A percentile compares a stretch with the other conserved stretches of the same genome.
Evolutionary conservation across 768 basidiomycete species (phyloP).

Genomic region (Pisolithus marmoratus): DNA sequence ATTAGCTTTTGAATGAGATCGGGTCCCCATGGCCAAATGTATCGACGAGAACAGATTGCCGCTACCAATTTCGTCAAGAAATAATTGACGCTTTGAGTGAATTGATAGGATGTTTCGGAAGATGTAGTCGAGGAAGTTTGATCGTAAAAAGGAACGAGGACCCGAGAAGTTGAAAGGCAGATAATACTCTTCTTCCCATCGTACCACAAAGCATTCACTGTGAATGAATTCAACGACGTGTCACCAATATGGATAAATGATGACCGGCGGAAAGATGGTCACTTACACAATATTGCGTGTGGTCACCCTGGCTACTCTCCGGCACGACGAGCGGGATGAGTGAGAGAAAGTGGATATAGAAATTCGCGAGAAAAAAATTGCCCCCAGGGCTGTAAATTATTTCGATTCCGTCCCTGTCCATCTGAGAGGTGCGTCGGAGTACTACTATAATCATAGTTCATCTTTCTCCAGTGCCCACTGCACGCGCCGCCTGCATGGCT

Average conservation of each 20-base stretch:
- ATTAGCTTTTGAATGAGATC: conserved; percentile 24
- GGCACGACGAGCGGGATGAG: background rate
- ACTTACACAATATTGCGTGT: background rate
- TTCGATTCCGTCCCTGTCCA: too few relatives aligned
- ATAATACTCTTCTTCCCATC: conserved; percentile 3
- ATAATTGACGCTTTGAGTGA: conserved; percentile 24
- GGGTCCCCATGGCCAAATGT: background rate
- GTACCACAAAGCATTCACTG: background rate
- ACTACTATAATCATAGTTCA: too few relatives aligned
- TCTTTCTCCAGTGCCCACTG: too few relatives aligned
- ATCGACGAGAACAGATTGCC: conserved; percentile 23
- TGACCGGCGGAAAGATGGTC: conserved; percentile 14
- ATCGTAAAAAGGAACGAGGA: conserved; percentile 23
- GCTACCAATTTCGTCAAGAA: conserved; percentile 21
- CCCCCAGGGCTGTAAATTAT: too few relatives aligned
- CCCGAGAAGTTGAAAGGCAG: conserved; percentile 11
- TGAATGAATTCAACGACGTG: conserved; percentile 7
- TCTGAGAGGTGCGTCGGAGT: too few relatives aligned
- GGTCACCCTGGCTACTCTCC: background rate
- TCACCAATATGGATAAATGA: conserved; percentile 28
- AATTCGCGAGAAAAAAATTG: background rate
- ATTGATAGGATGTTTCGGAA: conserved; percentile 32
- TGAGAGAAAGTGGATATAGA: background rate
- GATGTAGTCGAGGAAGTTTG: conserved; percentile 33
- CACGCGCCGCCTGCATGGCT: too few relatives aligned